Percentiles rank a stretch among this genome's conserved stretches.
Evolutionary conservation across 2,329 filamentous ascomycete species (phyloP).

Genomic region (Talaromyces pinophilus): DNA sequence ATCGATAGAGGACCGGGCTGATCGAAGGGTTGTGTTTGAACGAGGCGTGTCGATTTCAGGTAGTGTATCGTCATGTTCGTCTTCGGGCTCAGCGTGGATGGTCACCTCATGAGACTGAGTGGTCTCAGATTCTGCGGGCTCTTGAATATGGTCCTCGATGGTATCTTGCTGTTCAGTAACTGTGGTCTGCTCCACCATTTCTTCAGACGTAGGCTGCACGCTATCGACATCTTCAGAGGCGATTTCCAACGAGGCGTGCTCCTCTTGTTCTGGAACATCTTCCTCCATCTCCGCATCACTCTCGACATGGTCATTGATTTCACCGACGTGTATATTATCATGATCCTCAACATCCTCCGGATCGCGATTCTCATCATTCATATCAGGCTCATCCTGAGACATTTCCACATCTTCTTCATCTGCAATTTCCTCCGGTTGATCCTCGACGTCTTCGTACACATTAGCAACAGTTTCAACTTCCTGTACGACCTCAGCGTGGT

Average conservation of each 20-base stretch:
- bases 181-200: neutral
- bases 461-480: neutral
- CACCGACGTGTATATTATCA: neutral
- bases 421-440: neutral
- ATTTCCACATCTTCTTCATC: constrained; percentile 11
- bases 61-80: constrained; percentile 1
- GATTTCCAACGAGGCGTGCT: neutral
- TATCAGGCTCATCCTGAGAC: constrained; percentile 1
- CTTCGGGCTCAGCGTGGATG: constrained; percentile 5
- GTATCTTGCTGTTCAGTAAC: neutral
- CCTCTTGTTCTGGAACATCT: neutral
- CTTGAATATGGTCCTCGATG: neutral
- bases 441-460: neutral
- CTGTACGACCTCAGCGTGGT: neutral
- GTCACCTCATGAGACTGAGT: neutral
- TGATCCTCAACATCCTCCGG: neutral
- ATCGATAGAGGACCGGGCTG: constrained; percentile 12
- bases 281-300: constrained; percentile 17
- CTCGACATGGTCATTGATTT: neutral
- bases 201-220: neutral
- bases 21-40: neutral
- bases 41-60: constrained; percentile 10
- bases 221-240: neutral
- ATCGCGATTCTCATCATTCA: neutral
- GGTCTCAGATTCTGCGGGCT: neutral